Base-by-base conservation (phyloP, 805 yeast genomes). In the Yarrowia sp. region DNA sequence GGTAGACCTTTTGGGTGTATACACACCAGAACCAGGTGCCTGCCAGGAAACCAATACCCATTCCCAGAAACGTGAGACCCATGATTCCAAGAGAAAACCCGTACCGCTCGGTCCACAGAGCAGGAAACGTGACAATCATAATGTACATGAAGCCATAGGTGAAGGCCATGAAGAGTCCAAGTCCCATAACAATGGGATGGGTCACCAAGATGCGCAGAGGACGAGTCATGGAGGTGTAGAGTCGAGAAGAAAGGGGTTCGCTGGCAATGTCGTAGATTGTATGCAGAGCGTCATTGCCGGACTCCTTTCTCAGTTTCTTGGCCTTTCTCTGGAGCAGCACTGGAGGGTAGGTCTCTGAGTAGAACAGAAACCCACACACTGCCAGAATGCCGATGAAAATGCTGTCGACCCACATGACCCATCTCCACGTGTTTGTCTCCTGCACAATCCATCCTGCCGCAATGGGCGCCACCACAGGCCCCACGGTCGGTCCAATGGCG, bases 61-160 rank as follows among this genome's bases (percentile, higher is more conserved):
- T 77, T 0, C 89, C 82, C 9, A 87, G 69, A 70, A 83, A 88
- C 85, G 86, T 84, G 47, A 87, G 77, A 0, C 91, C 91, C 17
- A 83, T 77, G 40, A 83, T 79, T 56, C 86, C 86, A 13, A 74
- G 73, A 34, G 76, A 72, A 74, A 80, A 85, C 4, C 84, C 84
- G 72, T 87, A 87, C 20, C 72, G 70, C 0, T 72, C 73, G 14
- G 79, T 75, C 81, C 84, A 87, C 42, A 86, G 82, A 1, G 77
- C 69, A 1, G 91, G 90, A 77, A 85, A 87, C 3, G 88, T 81
- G 19, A 85, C 86, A 68, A 87, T 80, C 80, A 87, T 78, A 68
- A 87, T 79, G 75, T 88, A 87, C 82, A 87, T 81, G 77, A 86
- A 85, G 15, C 91, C 91, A 74, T 87, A 88, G 8, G 83, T 81